Conservation (phyloP, 1,284 basidiomycete species). For the Cryptococcus deneoformans region DNA sequence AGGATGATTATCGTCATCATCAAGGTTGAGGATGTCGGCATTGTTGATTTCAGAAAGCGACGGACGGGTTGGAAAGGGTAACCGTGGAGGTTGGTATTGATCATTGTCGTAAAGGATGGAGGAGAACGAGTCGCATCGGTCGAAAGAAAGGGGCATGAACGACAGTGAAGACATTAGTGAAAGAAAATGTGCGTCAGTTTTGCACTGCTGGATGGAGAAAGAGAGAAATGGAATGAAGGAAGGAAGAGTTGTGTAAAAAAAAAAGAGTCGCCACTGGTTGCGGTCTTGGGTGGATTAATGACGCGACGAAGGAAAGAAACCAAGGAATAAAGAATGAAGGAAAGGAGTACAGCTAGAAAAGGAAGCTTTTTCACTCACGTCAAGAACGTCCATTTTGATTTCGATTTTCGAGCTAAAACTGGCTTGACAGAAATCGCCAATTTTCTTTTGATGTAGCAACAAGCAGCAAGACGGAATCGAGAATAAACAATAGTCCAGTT, state of each 20-base stretch:
- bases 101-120: too few relatives aligned
- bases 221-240: background rate
- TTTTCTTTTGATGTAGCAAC: background rate
- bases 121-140: too few relatives aligned
- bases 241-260: background rate
- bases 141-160: too few relatives aligned
- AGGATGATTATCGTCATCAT: background rate
- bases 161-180: background rate
- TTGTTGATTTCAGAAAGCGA: conserved; percentile 3
- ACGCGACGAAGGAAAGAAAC: background rate
- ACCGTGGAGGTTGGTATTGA: too few relatives aligned
- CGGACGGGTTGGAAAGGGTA: background rate
- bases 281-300: background rate
- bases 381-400: conserved; percentile 28
- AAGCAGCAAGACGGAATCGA: background rate
- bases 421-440: background rate
- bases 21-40: too few relatives aligned
- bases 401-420: too few relatives aligned
- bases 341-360: conserved; percentile 2
- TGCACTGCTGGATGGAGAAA: background rate
- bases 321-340: conserved; percentile 1
- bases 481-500: background rate
- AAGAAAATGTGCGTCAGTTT: background rate
- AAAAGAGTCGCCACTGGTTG: background rate
- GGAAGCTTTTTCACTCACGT: conserved; percentile 22